Conservation (phyloP, 495 filamentous ascomycete genomes). For the Penicillium crystallinum region DNA sequence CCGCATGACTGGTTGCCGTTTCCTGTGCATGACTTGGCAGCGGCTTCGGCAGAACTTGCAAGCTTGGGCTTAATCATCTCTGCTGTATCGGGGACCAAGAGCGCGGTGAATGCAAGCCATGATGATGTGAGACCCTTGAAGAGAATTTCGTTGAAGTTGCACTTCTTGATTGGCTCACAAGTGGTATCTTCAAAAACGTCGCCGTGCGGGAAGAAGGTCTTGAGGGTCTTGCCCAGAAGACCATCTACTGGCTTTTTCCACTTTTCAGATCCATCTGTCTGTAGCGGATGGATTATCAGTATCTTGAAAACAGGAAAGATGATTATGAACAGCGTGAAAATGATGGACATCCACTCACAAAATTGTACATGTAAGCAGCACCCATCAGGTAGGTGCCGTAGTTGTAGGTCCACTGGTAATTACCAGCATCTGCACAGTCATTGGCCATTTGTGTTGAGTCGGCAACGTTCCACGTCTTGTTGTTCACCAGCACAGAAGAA, state of each 20-base stretch:
- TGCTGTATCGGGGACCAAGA: slow-evolving; percentile 57
- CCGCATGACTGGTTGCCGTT: slow-evolving; percentile 64
- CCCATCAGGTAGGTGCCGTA: slow-evolving; percentile 64
- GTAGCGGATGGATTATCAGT: not conserved
- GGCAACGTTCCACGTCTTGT: slow-evolving; percentile 45
- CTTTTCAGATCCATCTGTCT: slow-evolving; percentile 8
- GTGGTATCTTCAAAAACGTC: slow-evolving; percentile 54
- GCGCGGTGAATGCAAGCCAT: slow-evolving; percentile 68
- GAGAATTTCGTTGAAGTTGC: slow-evolving; percentile 64
- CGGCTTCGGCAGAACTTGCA: slow-evolving; percentile 56
- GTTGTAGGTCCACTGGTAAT: slow-evolving; percentile 66
- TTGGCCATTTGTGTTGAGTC: slow-evolving; percentile 54
- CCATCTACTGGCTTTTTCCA: slow-evolving; percentile 51
- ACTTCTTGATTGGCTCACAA: slow-evolving; percentile 55
- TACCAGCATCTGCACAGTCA: slow-evolving; percentile 50
- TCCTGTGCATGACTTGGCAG: slow-evolving; percentile 60
- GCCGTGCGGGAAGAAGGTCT: slow-evolving; percentile 44
- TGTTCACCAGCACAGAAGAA: slow-evolving; percentile 43
- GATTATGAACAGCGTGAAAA: not conserved
- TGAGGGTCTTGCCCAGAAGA: slow-evolving; percentile 40
- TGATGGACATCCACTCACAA: slow-evolving; percentile 26
- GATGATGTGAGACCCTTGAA: slow-evolving; percentile 76
- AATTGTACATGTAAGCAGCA: slow-evolving; percentile 65
- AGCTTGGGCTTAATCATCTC: slow-evolving; percentile 59
- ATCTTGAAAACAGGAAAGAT: not conserved